phyloP scores from a whole-genome alignment of 768 basidiomycete species.

The Boletus sp. region DNA sequence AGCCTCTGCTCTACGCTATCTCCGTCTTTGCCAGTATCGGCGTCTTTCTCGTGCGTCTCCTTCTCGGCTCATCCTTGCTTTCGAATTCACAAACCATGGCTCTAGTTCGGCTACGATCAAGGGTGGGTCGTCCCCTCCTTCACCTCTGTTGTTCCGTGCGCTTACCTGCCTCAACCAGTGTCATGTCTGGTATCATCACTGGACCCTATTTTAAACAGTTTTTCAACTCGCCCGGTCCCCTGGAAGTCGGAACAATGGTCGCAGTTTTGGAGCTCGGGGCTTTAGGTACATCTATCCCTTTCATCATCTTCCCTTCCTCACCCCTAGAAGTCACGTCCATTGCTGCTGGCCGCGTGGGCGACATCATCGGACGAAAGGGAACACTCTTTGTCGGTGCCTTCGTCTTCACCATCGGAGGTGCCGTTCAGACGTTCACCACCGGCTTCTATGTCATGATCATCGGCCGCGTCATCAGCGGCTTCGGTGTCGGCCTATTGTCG shows the following conservation, averaged over 20 bases:
- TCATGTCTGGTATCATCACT: slow-evolving; percentile 91
- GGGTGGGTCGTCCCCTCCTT: slow-evolving; percentile 45
- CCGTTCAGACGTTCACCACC: slow-evolving; percentile 76
- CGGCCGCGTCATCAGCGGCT: slow-evolving; percentile 80
- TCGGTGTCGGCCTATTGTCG: slow-evolving; percentile 89
- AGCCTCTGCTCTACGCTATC: slow-evolving; percentile 73
- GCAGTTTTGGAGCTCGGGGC: slow-evolving; percentile 93
- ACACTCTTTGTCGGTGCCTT: slow-evolving; percentile 81
- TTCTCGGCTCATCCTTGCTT: not conserved
- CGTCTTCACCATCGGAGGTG: slow-evolving; percentile 83
- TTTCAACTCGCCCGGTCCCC: slow-evolving; percentile 72
- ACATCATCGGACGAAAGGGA: slow-evolving; percentile 78
- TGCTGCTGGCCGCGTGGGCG: slow-evolving; percentile 85
- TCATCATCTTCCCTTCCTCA: not conserved
- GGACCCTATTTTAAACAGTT: slow-evolving; percentile 78
- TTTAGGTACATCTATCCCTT: slow-evolving; percentile 54
- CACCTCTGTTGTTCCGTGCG: not conserved
- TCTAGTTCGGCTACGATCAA: slow-evolving; percentile 83
- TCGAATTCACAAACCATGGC: not conserved
- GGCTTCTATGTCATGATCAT: slow-evolving; percentile 81
- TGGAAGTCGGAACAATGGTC: slow-evolving; percentile 90
- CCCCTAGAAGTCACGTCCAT: slow-evolving; percentile 70
- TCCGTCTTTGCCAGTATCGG: slow-evolving; percentile 81
- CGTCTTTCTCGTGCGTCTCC: slow-evolving; percentile 69
- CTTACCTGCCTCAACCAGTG: slow-evolving; percentile 40